Evolutionary conservation across 2,329 filamentous ascomycete genomes (phyloP).

Genomic region (Neopestalotiopsis sp.): DNA sequence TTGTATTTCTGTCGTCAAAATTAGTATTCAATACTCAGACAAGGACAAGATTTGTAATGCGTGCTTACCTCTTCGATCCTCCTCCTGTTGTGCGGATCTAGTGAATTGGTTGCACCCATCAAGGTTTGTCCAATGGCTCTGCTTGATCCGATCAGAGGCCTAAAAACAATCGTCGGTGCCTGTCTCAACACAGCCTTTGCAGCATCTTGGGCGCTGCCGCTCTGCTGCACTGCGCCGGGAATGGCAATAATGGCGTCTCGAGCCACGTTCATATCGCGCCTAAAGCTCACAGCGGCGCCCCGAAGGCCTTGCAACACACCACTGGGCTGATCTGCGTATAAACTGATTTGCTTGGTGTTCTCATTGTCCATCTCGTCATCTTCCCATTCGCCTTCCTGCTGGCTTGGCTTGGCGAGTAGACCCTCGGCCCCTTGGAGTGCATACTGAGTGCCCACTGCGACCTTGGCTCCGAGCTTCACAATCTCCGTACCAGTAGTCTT

Average conservation of each 20-base stretch:
- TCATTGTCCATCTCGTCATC: slow-evolving; percentile 70
- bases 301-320: slow-evolving; percentile 86
- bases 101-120: slow-evolving; percentile 87
- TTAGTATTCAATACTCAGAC: slow-evolving; percentile 20
- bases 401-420: slow-evolving; percentile 62
- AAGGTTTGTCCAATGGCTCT: slow-evolving; percentile 89
- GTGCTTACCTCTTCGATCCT: slow-evolving; percentile 88
- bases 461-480: slow-evolving; percentile 91
- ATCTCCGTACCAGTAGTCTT: slow-evolving; percentile 93
- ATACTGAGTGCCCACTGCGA: slow-evolving; percentile 95
- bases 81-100: slow-evolving; percentile 83
- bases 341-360: slow-evolving; percentile 79
- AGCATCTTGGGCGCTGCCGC: slow-evolving; percentile 78
- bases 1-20: slow-evolving; percentile 52
- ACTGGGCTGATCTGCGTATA: slow-evolving; percentile 93
- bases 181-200: slow-evolving; percentile 79
- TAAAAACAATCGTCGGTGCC: slow-evolving; percentile 90
- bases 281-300: slow-evolving; percentile 81
- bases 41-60: not conserved
- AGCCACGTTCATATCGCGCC: slow-evolving; percentile 85
- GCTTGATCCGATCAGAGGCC: slow-evolving; percentile 88
- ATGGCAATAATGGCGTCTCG: slow-evolving; percentile 94
- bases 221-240: slow-evolving; percentile 89
- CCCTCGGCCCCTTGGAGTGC: slow-evolving; percentile 88
- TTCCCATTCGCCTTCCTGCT: slow-evolving; percentile 53